phyloP scores from a whole-genome alignment of 2,329 filamentous ascomycete species.

The Alternaria triticimaculans region DNA sequence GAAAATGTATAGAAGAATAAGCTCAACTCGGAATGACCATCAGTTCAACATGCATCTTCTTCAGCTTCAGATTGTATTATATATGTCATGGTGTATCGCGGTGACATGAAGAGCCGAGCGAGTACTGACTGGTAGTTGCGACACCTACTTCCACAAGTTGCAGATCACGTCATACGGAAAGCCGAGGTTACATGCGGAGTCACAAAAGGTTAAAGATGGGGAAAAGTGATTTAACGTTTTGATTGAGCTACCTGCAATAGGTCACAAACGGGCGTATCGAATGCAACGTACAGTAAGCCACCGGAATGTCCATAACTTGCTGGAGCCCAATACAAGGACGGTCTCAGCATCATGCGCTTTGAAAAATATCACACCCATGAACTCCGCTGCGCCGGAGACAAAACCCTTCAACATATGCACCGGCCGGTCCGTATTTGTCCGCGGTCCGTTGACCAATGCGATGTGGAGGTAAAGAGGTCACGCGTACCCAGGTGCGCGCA shows the following conservation, averaged over 20 bases:
- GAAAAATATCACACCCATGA: conserved; percentile 11
- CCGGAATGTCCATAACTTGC: conserved; percentile 5
- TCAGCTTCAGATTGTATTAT: not conserved
- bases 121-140: not conserved
- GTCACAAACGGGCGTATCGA: conserved; percentile 3
- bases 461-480: not conserved
- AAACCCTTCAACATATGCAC: conserved; percentile 4
- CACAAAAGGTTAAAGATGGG: not conserved
- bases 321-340: not conserved
- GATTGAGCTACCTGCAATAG: conserved; percentile 7
- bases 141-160: not conserved
- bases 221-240: conserved; percentile 2
- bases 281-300: conserved; percentile 6
- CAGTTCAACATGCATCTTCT: conserved; percentile 3
- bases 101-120: not conserved
- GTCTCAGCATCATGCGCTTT: conserved; percentile 7
- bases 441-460: conserved; percentile 4
- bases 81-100: not conserved
- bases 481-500: not conserved
- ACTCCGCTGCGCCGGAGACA: conserved; percentile 18
- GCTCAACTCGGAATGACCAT: conserved; percentile 1
- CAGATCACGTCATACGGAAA: conserved; percentile 8
- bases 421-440: conserved; percentile 1
- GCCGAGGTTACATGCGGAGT: conserved; percentile 3
- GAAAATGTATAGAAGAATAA: not conserved